A percentile compares a stretch with the other conserved stretches of the same genome.
These are phyloP conservation scores for Melocanna baccifera DNA, from an alignment of 176 grass and related monocot species.

Conservation along the genomic window DNA sequence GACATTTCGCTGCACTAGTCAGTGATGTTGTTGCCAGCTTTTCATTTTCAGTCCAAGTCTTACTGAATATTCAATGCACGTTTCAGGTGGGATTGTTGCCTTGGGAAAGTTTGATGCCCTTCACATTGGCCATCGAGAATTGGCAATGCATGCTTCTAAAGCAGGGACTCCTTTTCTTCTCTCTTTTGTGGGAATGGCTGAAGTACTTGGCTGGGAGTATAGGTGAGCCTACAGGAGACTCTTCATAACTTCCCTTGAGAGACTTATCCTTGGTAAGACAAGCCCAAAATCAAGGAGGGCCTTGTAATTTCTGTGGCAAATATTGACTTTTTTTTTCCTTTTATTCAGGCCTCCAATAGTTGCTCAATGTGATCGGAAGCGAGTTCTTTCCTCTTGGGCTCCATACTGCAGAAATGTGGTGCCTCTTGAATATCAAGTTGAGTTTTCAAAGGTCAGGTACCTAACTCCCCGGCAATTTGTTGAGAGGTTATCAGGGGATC, in stretches of 20 bases:
- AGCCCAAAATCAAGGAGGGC: neutral
- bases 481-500: conserved; percentile 86
- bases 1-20: neutral
- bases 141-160: conserved; percentile 86
- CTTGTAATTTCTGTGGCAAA: neutral
- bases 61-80: conserved; percentile 10
- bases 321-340: neutral
- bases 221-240: conserved; percentile 50
- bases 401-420: conserved; percentile 53
- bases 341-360: conserved; percentile 78
- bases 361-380: conserved; percentile 74
- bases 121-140: conserved; percentile 88
- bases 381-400: conserved; percentile 85
- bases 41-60: conserved; percentile 14
- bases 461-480: conserved; percentile 90
- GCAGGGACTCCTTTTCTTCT: conserved; percentile 83
- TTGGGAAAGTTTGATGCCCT: conserved; percentile 99
- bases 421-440: conserved; percentile 77
- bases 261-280: neutral
- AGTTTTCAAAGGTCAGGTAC: conserved; percentile 72
- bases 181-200: conserved; percentile 93
- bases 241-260: neutral
- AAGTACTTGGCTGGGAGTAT: conserved; percentile 94
- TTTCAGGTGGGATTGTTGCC: conserved; percentile 91
- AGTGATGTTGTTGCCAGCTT: neutral